Evolutionary conservation across 2,329 filamentous ascomycete genomes (phyloP).

Genomic region (Dactylellina cionopaga): DNA sequence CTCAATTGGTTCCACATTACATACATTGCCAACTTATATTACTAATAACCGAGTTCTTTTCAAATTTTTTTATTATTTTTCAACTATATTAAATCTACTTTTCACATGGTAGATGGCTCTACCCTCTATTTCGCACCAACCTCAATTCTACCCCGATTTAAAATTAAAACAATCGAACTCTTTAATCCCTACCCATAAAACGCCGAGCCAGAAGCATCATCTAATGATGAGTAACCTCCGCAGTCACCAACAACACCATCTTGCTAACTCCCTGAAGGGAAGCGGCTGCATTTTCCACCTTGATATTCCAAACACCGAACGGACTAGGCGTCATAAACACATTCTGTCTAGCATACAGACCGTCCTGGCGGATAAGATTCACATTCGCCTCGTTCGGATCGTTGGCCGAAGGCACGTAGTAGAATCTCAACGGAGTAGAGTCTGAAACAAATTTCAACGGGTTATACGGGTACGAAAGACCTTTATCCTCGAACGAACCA

Average conservation of each 20-base stretch:
- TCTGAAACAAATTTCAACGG: constrained; percentile 41
- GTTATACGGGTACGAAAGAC: constrained; percentile 10
- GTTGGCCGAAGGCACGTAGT: constrained; percentile 41
- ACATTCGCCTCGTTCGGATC: constrained; percentile 35
- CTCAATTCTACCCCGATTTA: no score
- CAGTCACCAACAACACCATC: constrained; percentile 33
- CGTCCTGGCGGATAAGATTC: constrained; percentile 34
- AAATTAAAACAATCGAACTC: no score
- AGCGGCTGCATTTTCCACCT: constrained; percentile 10
- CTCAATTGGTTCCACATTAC: no score
- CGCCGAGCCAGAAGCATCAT: no score
- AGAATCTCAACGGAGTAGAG: constrained; percentile 37
- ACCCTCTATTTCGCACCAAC: no score
- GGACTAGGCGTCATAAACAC: constrained; percentile 48
- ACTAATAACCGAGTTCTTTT: no score
- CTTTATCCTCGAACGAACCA: constrained; percentile 41
- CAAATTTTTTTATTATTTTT: no score
- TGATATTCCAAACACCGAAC: constrained; percentile 48
- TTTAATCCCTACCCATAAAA: no score
- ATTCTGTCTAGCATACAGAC: constrained; percentile 25
- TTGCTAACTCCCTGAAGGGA: not conserved
- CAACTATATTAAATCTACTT: no score
- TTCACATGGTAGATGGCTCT: no score
- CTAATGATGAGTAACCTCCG: constrained; percentile 40
- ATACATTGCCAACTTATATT: no score